These are phyloP conservation scores for Exophiala mesophila DNA, from an alignment of 2,329 filamentous ascomycete species.

Conservation along the genomic window DNA sequence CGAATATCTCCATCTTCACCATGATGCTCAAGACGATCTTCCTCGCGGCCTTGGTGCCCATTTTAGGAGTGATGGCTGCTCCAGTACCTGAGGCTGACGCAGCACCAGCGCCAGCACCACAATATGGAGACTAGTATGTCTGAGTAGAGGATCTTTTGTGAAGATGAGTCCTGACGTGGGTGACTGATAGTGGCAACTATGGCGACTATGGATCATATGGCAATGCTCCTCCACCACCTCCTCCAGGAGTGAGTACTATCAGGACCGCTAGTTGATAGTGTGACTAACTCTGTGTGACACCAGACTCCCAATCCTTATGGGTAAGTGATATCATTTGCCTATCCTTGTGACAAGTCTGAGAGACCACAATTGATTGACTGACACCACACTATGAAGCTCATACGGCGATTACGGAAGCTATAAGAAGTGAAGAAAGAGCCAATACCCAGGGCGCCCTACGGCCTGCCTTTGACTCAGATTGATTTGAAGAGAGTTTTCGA, in stretches of 20 bases:
- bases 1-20: no score
- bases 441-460: no score
- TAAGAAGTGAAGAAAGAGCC: not conserved
- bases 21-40: slow-evolving; percentile 1
- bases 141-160: no score
- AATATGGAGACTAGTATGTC: slow-evolving; percentile 5
- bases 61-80: not conserved
- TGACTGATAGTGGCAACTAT: not conserved
- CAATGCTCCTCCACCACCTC: not conserved
- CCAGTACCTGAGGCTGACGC: not conserved
- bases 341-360: no score
- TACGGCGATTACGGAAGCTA: slow-evolving; percentile 2
- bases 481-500: no score
- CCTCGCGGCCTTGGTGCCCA: not conserved
- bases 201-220: slow-evolving; percentile 1
- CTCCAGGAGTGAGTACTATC: not conserved
- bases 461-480: no score
- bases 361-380: no score
- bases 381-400: not conserved
- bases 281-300: not conserved
- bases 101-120: not conserved
- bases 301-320: slow-evolving; percentile 3
- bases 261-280: not conserved
- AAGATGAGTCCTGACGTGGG: not conserved
- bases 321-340: not conserved